phyloP scores from a whole-genome alignment of 805 yeast species.

The Candida boleticola region DNA sequence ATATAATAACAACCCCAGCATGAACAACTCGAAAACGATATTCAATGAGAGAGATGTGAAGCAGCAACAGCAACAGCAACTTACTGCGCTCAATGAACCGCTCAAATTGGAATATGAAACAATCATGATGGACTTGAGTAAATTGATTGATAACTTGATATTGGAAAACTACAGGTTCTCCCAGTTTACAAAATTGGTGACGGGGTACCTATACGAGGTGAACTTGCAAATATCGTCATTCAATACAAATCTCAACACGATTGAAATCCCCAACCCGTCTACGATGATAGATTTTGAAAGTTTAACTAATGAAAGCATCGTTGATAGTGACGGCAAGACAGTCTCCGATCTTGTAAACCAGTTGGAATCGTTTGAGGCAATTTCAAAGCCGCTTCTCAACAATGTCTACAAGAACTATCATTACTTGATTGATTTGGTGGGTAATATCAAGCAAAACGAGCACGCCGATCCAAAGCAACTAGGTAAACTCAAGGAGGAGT shows the following conservation, averaged over 20 bases:
- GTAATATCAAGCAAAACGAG: conserved; percentile 9
- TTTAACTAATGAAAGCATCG: conserved; percentile 9
- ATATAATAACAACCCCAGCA: conserved; percentile 31
- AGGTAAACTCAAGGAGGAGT: conserved; percentile 28
- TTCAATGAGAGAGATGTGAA: neutral
- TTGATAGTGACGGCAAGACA: conserved; percentile 11
- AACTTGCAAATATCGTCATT: conserved; percentile 24
- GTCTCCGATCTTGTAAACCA: conserved; percentile 20
- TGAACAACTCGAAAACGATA: conserved; percentile 12
- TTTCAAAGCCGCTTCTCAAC: conserved; percentile 33
- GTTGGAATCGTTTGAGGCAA: conserved; percentile 33
- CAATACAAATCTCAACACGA: conserved; percentile 8
- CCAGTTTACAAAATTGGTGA: conserved; percentile 26
- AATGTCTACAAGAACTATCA: conserved; percentile 36
- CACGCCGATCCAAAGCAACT: conserved; percentile 13
- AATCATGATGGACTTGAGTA: conserved; percentile 31
- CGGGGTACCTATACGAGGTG: conserved; percentile 24
- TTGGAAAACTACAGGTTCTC: conserved; percentile 37
- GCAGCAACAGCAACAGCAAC: conserved; percentile 10
- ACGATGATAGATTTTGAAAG: conserved; percentile 26
- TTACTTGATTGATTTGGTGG: conserved; percentile 18
- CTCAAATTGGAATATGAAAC: conserved; percentile 28
- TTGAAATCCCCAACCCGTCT: conserved; percentile 29
- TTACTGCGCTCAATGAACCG: conserved; percentile 7
- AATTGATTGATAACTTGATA: conserved; percentile 33